phyloP scores from a whole-genome alignment of 2,329 filamentous ascomycete genomes.

The Penicillium sp. region DNA sequence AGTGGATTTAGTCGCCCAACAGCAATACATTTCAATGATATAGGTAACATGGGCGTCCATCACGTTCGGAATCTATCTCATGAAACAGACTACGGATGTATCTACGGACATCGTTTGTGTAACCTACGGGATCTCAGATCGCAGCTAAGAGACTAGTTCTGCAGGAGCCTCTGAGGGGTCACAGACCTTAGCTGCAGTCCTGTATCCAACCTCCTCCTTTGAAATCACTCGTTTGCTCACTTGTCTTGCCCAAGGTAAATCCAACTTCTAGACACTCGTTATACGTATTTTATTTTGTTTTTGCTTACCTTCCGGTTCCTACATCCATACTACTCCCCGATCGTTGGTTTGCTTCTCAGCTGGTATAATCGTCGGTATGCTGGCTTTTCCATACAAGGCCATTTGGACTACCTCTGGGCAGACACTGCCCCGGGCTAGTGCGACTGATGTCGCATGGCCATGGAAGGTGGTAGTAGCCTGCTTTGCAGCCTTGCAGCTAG shows the following conservation, averaged over 20 bases:
- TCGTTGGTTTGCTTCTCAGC: background rate
- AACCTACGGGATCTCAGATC: background rate
- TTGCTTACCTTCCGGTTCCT: background rate
- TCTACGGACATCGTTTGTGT: background rate
- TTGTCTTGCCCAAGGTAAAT: background rate
- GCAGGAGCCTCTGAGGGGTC: background rate
- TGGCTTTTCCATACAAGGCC: background rate
- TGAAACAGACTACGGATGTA: background rate
- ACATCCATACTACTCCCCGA: no score
- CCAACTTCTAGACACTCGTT: background rate
- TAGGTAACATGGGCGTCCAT: background rate
- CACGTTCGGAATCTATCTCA: background rate
- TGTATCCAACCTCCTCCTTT: background rate
- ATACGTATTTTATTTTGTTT: background rate
- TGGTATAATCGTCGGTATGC: background rate
- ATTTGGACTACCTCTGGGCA: background rate
- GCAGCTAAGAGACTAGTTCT: background rate
- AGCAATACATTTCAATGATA: background rate
- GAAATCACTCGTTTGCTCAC: background rate
- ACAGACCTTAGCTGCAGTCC: background rate
- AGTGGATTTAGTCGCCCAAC: background rate
- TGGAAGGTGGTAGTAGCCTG: background rate
- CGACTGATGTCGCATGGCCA: background rate
- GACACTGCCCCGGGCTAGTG: background rate
- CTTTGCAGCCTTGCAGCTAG: background rate